Percentiles rank a stretch among this genome's conserved stretches.
Evolutionary conservation across 345 rosid genomes (phyloP).

Genomic region (Acer yangbiense): DNA sequence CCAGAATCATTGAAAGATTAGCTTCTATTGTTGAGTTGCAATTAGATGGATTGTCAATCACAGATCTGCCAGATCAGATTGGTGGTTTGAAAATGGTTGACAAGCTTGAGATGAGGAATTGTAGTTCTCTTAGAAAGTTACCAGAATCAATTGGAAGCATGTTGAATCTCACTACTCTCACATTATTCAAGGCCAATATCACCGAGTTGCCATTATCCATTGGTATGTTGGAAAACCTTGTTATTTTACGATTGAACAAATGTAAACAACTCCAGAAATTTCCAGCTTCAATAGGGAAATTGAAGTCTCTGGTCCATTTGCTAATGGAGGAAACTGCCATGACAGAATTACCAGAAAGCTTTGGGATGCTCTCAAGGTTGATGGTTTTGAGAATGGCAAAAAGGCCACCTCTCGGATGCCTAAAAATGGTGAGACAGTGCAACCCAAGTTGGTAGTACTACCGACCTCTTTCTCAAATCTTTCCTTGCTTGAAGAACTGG

Average conservation of each 20-base stretch:
- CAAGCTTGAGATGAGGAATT: too few species aligned
- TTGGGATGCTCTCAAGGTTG: too few species aligned
- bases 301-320: slow-evolving; percentile 38
- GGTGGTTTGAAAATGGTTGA: too few species aligned
- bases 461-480: too few species aligned
- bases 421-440: too few species aligned
- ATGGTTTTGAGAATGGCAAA: too few species aligned
- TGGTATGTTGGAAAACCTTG: slow-evolving; percentile 51
- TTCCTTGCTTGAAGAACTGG: too few species aligned
- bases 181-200: slow-evolving; percentile 27
- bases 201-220: slow-evolving; percentile 50
- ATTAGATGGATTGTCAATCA: too few species aligned
- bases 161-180: slow-evolving; percentile 35
- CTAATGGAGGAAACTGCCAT: slow-evolving; percentile 47
- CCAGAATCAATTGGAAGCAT: slow-evolving; percentile 48
- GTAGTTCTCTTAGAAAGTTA: slow-evolving; percentile 18
- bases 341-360: slow-evolving; percentile 39
- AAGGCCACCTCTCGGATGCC: too few species aligned
- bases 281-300: slow-evolving; percentile 45
- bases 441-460: too few species aligned
- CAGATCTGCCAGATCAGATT: too few species aligned
- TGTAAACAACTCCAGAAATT: slow-evolving; percentile 43
- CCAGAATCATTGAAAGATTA: slow-evolving; percentile 50
- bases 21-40: slow-evolving; percentile 24
- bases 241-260: slow-evolving; percentile 26